Percentiles rank a stretch among this genome's conserved stretches.
Conservation (phyloP, 148 eudicot species). For the Rhododendron ovatum region DNA sequence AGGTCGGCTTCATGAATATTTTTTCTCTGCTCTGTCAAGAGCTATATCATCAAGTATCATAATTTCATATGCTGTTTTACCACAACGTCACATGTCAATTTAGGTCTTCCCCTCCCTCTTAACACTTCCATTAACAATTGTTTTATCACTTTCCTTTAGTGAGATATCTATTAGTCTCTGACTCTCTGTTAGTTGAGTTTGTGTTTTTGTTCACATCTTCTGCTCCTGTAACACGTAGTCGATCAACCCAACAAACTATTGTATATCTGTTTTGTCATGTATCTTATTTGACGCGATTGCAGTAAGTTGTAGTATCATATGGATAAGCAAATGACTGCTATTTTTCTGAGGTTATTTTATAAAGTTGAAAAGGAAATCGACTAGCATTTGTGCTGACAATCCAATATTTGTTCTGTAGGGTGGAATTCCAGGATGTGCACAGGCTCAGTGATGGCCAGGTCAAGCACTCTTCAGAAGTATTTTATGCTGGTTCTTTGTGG, state of each 20-base stretch:
- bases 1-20: neutral
- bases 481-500: slow-evolving; percentile 99
- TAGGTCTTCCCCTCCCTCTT: neutral
- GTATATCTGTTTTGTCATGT: neutral
- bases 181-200: neutral
- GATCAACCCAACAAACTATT: neutral
- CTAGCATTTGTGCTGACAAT: neutral
- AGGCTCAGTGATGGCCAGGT: slow-evolving; percentile 95
- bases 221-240: neutral
- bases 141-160: neutral
- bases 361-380: neutral
- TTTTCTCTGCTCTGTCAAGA: neutral
- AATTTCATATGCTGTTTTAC: neutral
- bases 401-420: slow-evolving; percentile 44
- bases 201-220: neutral
- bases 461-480: slow-evolving; percentile 91
- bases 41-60: neutral
- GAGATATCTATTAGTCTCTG: neutral
- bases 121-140: neutral
- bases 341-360: neutral
- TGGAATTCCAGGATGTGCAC: slow-evolving; percentile 87
- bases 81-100: neutral
- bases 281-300: neutral
- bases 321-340: neutral
- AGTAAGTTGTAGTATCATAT: neutral